A percentile compares a stretch with the other conserved stretches of the same genome.
phyloP scores from a whole-genome alignment of 768 basidiomycete genomes.

The Kwoniella botswanensis region DNA sequence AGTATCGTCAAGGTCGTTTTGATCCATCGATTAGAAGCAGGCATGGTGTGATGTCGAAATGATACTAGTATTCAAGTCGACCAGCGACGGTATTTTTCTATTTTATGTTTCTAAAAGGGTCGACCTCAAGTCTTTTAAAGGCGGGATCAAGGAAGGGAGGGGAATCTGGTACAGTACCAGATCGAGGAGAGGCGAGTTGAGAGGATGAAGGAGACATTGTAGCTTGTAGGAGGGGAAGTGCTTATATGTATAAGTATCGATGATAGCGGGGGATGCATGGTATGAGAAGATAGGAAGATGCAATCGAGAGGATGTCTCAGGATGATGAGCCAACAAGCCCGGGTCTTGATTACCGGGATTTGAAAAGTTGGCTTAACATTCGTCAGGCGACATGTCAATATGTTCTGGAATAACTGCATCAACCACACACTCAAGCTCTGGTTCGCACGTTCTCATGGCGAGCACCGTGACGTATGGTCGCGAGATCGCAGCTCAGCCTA shows the following conservation, averaged over 20 bases:
- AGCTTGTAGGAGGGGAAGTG: background rate
- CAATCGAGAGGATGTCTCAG: conserved; percentile 8
- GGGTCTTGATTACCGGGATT: conserved; percentile 3
- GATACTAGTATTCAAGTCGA: conserved; percentile 1
- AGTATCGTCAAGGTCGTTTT: conserved; percentile 8
- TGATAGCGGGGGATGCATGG: background rate
- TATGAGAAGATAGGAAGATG: background rate
- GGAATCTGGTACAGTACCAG: background rate
- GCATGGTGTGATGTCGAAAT: conserved; percentile 6
- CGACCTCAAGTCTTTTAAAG: conserved; percentile 11
- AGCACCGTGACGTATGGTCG: too few species aligned
- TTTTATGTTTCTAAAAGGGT: background rate
- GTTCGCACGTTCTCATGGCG: too few species aligned
- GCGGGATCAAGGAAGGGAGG: background rate
- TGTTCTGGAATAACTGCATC: background rate
- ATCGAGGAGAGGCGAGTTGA: conserved; percentile 9
- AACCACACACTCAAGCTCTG: background rate
- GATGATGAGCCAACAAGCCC: background rate
- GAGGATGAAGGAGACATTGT: conserved; percentile 7
- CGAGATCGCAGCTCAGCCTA: background rate
- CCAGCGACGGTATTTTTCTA: conserved; percentile 17
- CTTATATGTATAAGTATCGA: conserved; percentile 11
- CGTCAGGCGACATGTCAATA: conserved; percentile 1
- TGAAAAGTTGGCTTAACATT: conserved; percentile 1
- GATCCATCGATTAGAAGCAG: conserved; percentile 5